phyloP scores from a whole-genome alignment of 192 early-diverging fungal species.

The Backusella tarrabulga region DNA sequence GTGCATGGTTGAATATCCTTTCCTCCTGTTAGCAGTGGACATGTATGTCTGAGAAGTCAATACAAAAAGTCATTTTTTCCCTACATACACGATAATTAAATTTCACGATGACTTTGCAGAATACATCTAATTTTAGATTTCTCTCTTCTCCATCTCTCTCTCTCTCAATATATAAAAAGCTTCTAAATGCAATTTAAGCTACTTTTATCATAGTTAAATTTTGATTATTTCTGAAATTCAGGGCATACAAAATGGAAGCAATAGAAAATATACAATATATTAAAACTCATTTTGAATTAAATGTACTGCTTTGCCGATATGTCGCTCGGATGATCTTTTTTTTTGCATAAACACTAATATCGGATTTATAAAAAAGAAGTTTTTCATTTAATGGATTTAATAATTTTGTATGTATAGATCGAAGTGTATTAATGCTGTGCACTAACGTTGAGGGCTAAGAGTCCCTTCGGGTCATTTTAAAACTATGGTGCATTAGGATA shows the following conservation, averaged over 20 bases:
- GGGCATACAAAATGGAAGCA: not conserved
- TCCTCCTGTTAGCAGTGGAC: too few relatives aligned
- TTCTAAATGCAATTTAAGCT: not conserved
- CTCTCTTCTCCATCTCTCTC: not conserved
- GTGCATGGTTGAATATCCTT: too few relatives aligned
- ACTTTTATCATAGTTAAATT: not conserved
- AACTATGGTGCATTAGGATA: not conserved
- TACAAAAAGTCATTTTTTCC: not conserved
- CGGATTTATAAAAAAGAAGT: not conserved
- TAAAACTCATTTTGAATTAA: not conserved
- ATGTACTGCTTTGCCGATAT: not conserved
- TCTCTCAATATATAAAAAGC: conserved; percentile 1
- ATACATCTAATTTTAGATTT: not conserved
- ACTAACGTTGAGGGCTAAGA: not conserved
- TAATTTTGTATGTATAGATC: not conserved
- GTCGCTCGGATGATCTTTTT: not conserved
- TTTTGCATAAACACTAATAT: not conserved
- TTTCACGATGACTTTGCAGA: not conserved
- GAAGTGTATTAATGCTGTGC: not conserved
- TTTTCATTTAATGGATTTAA: not conserved
- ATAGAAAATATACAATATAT: not conserved
- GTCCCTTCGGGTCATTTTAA: not conserved
- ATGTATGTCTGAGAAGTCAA: too few relatives aligned
- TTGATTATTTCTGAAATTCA: not conserved
- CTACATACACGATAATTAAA: not conserved